phyloP scores from a whole-genome alignment of 768 basidiomycete genomes.

The Cytidiella melzeri region DNA sequence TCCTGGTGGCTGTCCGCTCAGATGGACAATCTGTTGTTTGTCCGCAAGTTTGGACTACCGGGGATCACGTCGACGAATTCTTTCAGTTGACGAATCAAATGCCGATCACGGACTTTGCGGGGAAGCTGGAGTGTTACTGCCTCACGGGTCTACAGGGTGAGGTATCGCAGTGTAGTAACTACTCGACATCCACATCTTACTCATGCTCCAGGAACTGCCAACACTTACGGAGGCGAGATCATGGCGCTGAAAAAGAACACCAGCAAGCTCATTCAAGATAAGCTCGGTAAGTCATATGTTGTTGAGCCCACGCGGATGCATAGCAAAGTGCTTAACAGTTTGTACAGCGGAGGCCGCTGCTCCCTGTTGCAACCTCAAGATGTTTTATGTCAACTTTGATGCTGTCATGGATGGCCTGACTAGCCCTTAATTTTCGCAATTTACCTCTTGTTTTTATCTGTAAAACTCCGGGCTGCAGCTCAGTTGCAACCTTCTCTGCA shows the following conservation, averaged over 20 bases:
- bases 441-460: too few relatives aligned
- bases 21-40: background rate
- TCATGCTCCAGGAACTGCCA: background rate
- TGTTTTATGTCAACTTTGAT: too few relatives aligned
- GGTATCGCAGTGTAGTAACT: background rate
- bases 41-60: background rate
- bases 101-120: conserved; percentile 2
- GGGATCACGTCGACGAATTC: conserved; percentile 1
- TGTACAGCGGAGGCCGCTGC: too few relatives aligned
- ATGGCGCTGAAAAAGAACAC: conserved; percentile 2
- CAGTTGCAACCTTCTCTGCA: too few relatives aligned
- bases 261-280: conserved; percentile 1
- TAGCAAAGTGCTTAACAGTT: too few relatives aligned
- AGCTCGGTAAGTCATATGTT: conserved; percentile 9
- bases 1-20: background rate
- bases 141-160: conserved; percentile 1
- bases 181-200: background rate
- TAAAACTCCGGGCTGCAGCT: too few relatives aligned
- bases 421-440: too few relatives aligned
- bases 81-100: background rate
- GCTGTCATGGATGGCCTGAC: too few relatives aligned
- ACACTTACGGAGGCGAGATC: background rate
- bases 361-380: too few relatives aligned
- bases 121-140: conserved; percentile 6
- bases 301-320: too few relatives aligned